Percentiles rank a stretch among this genome's conserved stretches.
phyloP scores from a whole-genome alignment of 805 yeast genomes.

The Wickerhamomyces bisporus region DNA sequence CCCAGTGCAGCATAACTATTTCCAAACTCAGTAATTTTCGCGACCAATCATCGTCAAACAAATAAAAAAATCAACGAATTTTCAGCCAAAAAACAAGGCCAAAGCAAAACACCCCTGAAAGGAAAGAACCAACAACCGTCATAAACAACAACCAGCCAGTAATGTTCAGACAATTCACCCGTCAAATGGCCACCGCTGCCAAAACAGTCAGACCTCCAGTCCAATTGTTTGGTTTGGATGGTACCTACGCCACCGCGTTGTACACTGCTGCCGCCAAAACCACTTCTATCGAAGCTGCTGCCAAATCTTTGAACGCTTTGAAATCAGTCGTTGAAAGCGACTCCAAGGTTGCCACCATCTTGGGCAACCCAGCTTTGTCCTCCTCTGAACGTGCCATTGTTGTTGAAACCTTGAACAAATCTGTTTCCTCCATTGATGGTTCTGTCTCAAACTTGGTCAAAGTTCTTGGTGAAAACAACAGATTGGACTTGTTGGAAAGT shows the following conservation, averaged over 20 bases:
- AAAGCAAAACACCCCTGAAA: constrained; percentile 6
- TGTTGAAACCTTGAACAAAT: constrained; percentile 49
- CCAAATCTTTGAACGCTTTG: constrained; percentile 58
- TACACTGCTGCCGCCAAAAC: constrained; percentile 87
- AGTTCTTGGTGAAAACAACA: constrained; percentile 91
- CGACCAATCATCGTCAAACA: constrained; percentile 4
- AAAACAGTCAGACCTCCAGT: constrained; percentile 75
- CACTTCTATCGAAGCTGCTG: constrained; percentile 67
- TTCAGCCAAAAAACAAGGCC: background rate
- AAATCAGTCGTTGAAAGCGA: constrained; percentile 54
- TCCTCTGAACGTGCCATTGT: constrained; percentile 67
- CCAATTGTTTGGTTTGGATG: constrained; percentile 91
- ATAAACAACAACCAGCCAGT: constrained; percentile 17
- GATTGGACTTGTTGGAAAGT: constrained; percentile 64
- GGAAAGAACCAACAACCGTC: background rate
- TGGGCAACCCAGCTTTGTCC: constrained; percentile 82
- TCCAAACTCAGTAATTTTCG: constrained; percentile 4
- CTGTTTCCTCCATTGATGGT: constrained; percentile 51
- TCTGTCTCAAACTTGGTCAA: constrained; percentile 73
- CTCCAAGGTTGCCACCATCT: constrained; percentile 51
- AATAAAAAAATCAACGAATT: constrained; percentile 4
- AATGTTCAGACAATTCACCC: constrained; percentile 62
- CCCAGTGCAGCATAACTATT: background rate
- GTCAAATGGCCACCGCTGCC: constrained; percentile 71
- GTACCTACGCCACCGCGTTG: constrained; percentile 94